A percentile compares a stretch with the other conserved stretches of the same genome.
phyloP scores from a whole-genome alignment of 164 flowering plant species.

The Brasenia schreberi region DNA sequence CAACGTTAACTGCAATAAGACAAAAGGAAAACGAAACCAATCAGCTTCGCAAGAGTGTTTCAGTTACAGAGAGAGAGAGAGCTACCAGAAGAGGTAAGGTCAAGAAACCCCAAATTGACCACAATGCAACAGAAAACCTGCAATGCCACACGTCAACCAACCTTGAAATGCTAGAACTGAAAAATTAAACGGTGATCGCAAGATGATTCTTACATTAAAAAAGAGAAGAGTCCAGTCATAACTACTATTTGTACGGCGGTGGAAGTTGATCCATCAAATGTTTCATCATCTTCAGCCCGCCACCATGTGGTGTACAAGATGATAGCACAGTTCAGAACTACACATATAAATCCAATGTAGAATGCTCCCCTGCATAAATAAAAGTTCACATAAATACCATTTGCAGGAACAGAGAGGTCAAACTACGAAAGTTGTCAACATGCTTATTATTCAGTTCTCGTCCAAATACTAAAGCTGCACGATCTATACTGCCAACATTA shows the following conservation, averaged over 20 bases:
- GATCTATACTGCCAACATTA: no score
- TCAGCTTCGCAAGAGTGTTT: no score
- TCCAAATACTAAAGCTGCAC: no score
- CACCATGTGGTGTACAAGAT: conserved; percentile 38
- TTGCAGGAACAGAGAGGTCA: no score
- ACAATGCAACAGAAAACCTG: conserved; percentile 75
- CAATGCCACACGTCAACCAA: background rate
- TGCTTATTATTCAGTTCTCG: no score
- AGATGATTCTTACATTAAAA: conserved; percentile 38
- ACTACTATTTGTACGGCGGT: conserved; percentile 50
- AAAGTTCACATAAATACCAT: no score
- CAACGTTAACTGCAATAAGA: conserved; percentile 62
- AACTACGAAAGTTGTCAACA: no score
- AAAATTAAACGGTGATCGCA: no score
- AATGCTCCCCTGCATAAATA: conserved; percentile 48
- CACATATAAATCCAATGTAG: conserved; percentile 54
- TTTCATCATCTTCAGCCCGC: conserved; percentile 43
- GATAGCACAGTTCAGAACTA: conserved; percentile 33
- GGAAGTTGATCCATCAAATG: conserved; percentile 51
- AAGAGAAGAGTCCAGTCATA: conserved; percentile 53
- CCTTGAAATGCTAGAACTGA: no score
- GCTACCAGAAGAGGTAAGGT: conserved; percentile 83
- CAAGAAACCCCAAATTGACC: conserved; percentile 95
- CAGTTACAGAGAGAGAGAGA: background rate
- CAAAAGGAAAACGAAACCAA: background rate